Evolutionary conservation across 768 basidiomycete species (phyloP), one percentile per base, ranked within the genome.

Genomic region (Hygrophorus pudorinus): DNA sequence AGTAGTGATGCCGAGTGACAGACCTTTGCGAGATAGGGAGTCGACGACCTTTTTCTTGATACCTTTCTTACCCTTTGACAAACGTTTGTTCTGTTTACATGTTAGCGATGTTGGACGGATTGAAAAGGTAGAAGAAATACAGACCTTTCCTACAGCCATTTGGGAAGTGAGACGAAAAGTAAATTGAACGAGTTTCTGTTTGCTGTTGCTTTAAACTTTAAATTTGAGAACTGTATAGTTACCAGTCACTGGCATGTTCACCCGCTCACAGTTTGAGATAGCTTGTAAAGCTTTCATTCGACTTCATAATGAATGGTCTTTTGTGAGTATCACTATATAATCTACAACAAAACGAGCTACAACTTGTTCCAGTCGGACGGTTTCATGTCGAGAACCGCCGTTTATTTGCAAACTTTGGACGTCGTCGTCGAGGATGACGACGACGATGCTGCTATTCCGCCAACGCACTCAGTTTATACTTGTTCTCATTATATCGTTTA

Each of bases 31-130:
- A 54, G 94, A 84, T 85, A 99, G 96, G 52, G 96, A 92, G 78
- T 99, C 96, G 51, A 99, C 91, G 65, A 96, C 92, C 83, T 98
- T 96, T 76, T 98, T 99, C 91, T 99, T 99, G 76, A 97, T 83
- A 65, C 90, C 91, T 75, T 93, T 93, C 79, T 93, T 93, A 59
- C 91, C 91, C 74, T 96, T 96, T 40, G 91, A 92, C 56, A 93
- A 79, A 64, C 91, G 83, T 73, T 99, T 99, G 75, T 97, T 98
- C 89, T 98, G 54, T 11, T 39, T 24, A 29, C 31, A 45, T 37
- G 28, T 36, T 27, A 46, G 42, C 20, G 45, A 41, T 37, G 12
- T 16, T 20, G 4, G 12, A 10, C 10, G 9, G 7, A 45, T 24
- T 31, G 21, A 3, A 38, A 17, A 4, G 4, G 18, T 29, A 9